phyloP scores from a whole-genome alignment of 371 early-diverging fungal genomes.

The Rhizopus delemar region DNA sequence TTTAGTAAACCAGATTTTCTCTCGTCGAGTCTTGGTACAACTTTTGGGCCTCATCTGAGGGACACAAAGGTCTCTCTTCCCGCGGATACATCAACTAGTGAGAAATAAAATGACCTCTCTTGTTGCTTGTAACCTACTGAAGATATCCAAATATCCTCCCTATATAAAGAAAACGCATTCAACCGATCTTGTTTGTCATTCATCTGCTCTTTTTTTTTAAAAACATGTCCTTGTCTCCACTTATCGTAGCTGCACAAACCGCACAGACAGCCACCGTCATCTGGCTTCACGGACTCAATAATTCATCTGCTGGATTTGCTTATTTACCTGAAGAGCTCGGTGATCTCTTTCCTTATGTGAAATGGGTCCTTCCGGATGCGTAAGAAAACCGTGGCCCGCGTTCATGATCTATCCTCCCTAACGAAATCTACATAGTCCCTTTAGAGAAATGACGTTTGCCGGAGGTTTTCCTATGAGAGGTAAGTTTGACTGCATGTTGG shows the following conservation, averaged over 20 bases:
- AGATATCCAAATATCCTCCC: no score
- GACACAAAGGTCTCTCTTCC: no score
- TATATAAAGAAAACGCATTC: no score
- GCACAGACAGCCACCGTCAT: constrained; percentile 58
- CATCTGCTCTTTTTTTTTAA: no score
- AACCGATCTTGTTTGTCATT: no score
- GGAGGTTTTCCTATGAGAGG: constrained; percentile 2
- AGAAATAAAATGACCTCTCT: no score
- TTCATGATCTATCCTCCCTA: no score
- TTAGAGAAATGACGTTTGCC: constrained; percentile 1
- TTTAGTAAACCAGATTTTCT: no score
- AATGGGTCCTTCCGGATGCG: constrained; percentile 14
- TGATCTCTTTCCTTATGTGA: constrained; percentile 7
- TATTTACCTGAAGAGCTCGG: constrained; percentile 7
- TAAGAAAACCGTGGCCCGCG: not conserved
- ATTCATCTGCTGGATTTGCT: constrained; percentile 53
- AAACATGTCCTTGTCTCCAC: not conserved
- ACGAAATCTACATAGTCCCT: not conserved
- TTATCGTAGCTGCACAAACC: constrained; percentile 2
- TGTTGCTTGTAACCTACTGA: no score
- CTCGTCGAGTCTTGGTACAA: no score
- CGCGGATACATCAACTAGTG: no score
- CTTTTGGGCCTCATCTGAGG: no score
- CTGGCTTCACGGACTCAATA: constrained; percentile 60
- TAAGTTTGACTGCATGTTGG: not conserved